Base-by-base conservation (phyloP, 257 asterid genomes). In the Rauvolfia tetraphylla region DNA sequence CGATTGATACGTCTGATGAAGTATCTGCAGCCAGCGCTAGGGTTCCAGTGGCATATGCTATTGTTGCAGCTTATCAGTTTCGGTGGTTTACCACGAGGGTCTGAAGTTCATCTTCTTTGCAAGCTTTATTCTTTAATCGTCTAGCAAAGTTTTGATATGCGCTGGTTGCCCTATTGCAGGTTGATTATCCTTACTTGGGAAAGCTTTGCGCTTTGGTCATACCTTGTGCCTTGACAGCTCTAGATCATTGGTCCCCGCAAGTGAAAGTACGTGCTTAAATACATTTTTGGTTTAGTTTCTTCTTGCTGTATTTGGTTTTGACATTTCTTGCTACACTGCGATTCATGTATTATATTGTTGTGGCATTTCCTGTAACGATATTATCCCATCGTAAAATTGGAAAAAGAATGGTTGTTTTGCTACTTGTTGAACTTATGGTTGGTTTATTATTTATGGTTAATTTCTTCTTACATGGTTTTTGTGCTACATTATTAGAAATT, bases 171-270 rank as follows among this genome's bases (percentile, higher is more conserved):
- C 15, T 65, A 0, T 57, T 77, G 76, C 81, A 95, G 99, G 89
- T 95, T 79, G 93, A 86, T 82, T 87, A 84, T 78, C 91, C 93
- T 29, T 82, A 81, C 76, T 75, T 93, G 62, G 98, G 98, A 78
- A 92, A 87, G 84, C 81, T 95, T 73, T 88, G 91, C 77, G 80
- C 88, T 83, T 85, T 89, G 89, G 88, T 92, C 84, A 85, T 95
- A 79, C 99, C 99, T 31, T 90, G 96, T 87, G 95, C 92, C 63
- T 83, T 95, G 57, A 87, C 95, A 56, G 90, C 96, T 79, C 93
- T 95, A 70, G 99, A 95, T 90, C 99, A 95, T 84, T 93, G 99
- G 99, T 95, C 96, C 33, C 89, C 96, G 0, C 90, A 91, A 85
- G 99, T 95, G 68, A 95, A 95, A 83, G 99, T 95, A 75, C 71